Evolutionary conservation across 495 filamentous ascomycete genomes (phyloP).

Genomic region (Penicillium longicatenatum): DNA sequence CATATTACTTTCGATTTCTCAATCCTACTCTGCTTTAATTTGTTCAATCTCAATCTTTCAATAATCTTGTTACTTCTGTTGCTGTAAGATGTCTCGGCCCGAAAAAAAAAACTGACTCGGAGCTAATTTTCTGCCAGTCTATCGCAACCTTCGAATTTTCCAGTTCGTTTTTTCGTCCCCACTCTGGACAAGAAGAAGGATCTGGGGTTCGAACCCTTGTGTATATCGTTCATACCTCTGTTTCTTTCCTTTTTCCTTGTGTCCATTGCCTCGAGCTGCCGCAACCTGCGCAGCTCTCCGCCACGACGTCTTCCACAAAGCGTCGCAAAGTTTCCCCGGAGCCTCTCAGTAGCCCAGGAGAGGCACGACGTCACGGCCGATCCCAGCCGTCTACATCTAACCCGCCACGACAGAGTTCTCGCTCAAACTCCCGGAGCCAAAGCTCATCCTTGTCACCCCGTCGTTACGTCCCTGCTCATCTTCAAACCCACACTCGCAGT

Average conservation of each 20-base stretch:
- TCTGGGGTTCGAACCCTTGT: not conserved
- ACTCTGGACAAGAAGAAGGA: not conserved
- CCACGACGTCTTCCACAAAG: constrained; percentile 89
- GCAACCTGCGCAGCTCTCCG: constrained; percentile 67
- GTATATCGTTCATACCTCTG: not conserved
- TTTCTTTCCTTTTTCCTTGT: not conserved
- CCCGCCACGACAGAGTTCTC: constrained; percentile 32
- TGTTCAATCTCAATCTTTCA: not conserved
- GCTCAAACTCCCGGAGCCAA: constrained; percentile 35
- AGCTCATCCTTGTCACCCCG: constrained; percentile 43
- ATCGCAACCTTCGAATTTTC: not conserved
- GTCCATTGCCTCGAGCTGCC: constrained; percentile 43
- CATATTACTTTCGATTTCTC: not conserved
- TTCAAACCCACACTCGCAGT: constrained; percentile 61
- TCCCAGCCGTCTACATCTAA: constrained; percentile 30
- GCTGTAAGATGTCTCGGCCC: not conserved
- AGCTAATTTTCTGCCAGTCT: constrained; percentile 1
- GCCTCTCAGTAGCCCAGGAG: constrained; percentile 47
- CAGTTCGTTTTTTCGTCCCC: constrained; percentile 1
- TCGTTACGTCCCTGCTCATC: constrained; percentile 60
- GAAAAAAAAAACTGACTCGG: constrained; percentile 1
- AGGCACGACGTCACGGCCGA: constrained; percentile 42
- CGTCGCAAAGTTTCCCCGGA: constrained; percentile 76
- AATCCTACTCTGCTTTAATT: not conserved
- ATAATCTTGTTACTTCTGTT: not conserved